These are phyloP conservation scores for Aspergillus piperis DNA, from an alignment of 2,329 filamentous ascomycete genomes.

Conservation along the genomic window DNA sequence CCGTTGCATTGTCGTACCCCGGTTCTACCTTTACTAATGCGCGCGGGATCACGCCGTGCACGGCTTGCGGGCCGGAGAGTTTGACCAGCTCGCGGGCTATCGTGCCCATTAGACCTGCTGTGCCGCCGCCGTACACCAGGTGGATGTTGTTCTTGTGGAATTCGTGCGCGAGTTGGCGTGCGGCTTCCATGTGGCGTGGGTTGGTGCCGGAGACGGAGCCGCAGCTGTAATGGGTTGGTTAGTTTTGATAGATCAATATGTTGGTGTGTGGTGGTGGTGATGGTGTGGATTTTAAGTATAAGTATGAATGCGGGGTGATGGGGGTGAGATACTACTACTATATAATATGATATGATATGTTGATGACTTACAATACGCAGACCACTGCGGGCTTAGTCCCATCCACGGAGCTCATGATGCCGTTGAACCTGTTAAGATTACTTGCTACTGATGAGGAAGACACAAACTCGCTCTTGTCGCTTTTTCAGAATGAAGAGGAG, in stretches of 20 bases:
- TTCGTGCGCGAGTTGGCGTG: slow-evolving; percentile 69
- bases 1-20: slow-evolving; percentile 30
- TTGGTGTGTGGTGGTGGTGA: neutral
- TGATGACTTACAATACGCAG: slow-evolving; percentile 72
- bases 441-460: neutral
- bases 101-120: slow-evolving; percentile 93
- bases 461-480: no score
- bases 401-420: neutral
- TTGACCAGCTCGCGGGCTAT: slow-evolving; percentile 82
- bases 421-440: no score
- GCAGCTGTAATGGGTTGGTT: slow-evolving; percentile 57
- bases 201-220: slow-evolving; percentile 74
- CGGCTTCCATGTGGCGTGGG: slow-evolving; percentile 74
- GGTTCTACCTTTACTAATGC: slow-evolving; percentile 76
- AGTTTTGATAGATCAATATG: slow-evolving; percentile 4
- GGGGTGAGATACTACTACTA: neutral
- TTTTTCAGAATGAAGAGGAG: slow-evolving; percentile 10
- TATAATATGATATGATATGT: neutral
- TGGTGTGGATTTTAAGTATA: neutral
- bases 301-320: slow-evolving; percentile 6
- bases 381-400: slow-evolving; percentile 63
- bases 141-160: slow-evolving; percentile 77
- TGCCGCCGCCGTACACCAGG: slow-evolving; percentile 94
- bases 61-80: slow-evolving; percentile 74
- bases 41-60: slow-evolving; percentile 94